These are phyloP conservation scores for Thalassiosira delicatula DNA, from an alignment of 352 stramenopile genomes.

Conservation along the genomic window DNA sequence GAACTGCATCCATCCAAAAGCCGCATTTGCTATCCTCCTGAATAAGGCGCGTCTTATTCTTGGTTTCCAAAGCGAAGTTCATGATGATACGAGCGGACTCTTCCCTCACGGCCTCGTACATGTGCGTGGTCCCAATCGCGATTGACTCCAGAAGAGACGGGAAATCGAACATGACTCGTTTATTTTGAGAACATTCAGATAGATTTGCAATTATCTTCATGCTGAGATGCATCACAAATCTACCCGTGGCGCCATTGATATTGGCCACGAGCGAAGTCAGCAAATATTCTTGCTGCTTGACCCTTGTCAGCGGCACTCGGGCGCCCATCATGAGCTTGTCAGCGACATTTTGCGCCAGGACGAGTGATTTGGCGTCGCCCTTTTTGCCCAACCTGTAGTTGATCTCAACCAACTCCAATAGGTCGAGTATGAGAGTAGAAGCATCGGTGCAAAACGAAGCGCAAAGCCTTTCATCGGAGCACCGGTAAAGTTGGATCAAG, in stretches of 20 bases:
- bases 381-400: slow-evolving; percentile 58
- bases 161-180: slow-evolving; percentile 37
- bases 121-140: slow-evolving; percentile 44
- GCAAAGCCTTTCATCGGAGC: slow-evolving; percentile 40
- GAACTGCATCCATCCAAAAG: slow-evolving; percentile 33
- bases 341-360: slow-evolving; percentile 41
- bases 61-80: slow-evolving; percentile 46
- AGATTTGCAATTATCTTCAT: slow-evolving; percentile 55
- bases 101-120: slow-evolving; percentile 41
- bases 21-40: slow-evolving; percentile 22
- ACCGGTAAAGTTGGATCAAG: slow-evolving; percentile 45
- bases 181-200: slow-evolving; percentile 53
- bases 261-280: slow-evolving; percentile 44
- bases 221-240: slow-evolving; percentile 51
- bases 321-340: slow-evolving; percentile 31
- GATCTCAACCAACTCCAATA: slow-evolving; percentile 59
- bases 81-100: slow-evolving; percentile 52
- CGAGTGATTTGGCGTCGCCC: slow-evolving; percentile 38
- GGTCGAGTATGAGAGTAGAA: slow-evolving; percentile 42
- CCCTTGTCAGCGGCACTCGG: slow-evolving; percentile 34
- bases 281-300: slow-evolving; percentile 39
- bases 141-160: slow-evolving; percentile 35
- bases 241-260: slow-evolving; percentile 42
- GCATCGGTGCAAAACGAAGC: slow-evolving; percentile 58
- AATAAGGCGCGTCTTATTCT: slow-evolving; percentile 45